A percentile compares a stretch with the other conserved stretches of the same genome.
Conservation (phyloP, 2,329 filamentous ascomycete genomes). For the Aspergillus sp. region DNA sequence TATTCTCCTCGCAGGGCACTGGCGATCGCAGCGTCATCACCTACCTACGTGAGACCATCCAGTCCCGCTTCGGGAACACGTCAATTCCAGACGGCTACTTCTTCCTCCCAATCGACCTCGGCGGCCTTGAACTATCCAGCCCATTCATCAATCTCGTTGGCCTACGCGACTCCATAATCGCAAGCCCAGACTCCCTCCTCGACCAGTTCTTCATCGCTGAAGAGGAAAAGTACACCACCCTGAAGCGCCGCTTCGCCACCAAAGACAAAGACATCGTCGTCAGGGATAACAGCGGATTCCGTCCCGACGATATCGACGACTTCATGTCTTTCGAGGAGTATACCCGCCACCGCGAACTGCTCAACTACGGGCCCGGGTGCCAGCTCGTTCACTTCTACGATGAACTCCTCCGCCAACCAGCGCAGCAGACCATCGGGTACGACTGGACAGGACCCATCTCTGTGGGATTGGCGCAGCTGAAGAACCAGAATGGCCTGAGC, state of each 20-base stretch:
- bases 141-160: conserved; percentile 14
- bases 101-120: conserved; percentile 16
- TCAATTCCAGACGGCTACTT: conserved; percentile 15
- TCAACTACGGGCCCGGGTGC: neutral
- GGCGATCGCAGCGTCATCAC: conserved; percentile 10
- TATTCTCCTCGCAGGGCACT: conserved; percentile 1
- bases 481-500: neutral
- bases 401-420: conserved; percentile 4
- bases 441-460: neutral
- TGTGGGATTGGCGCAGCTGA: neutral
- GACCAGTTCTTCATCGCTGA: conserved; percentile 10
- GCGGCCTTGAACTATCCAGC: conserved; percentile 14
- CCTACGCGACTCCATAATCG: conserved; percentile 2
- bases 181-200: conserved; percentile 1
- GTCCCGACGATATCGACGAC: neutral
- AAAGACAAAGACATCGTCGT: neutral
- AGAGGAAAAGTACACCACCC: neutral
- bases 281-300: neutral
- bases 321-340: conserved; percentile 17
- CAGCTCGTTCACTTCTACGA: conserved; percentile 10
- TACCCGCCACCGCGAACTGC: conserved; percentile 7
- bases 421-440: conserved; percentile 3
- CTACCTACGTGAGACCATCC: conserved; percentile 11
- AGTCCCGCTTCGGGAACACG: neutral
- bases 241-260: neutral